Conservation (phyloP, 495 filamentous ascomycete genomes). For the Neurospora sp. region DNA sequence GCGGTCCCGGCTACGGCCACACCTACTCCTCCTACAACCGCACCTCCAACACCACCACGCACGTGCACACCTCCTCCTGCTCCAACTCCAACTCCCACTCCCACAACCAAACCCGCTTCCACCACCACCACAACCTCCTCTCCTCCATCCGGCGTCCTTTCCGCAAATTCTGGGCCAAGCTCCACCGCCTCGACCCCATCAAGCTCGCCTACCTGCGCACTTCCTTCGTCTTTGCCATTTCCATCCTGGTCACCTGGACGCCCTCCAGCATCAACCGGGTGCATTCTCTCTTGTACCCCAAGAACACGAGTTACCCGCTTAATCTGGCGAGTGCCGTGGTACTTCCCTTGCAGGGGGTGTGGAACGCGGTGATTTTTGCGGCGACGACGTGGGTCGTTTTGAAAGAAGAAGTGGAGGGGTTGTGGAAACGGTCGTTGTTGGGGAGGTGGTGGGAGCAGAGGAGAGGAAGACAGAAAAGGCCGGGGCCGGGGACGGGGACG, state of each 20-base stretch:
- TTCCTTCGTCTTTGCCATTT: conserved; percentile 71
- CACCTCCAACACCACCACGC: neutral
- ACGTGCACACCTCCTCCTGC: conserved; percentile 7
- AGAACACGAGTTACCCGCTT: conserved; percentile 49
- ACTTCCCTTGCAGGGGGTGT: conserved; percentile 75
- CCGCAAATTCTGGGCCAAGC: conserved; percentile 16
- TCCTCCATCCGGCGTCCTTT: conserved; percentile 9
- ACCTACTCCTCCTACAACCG: neutral
- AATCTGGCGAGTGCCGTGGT: conserved; percentile 64
- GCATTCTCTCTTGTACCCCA: conserved; percentile 52
- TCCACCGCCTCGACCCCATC: conserved; percentile 43
- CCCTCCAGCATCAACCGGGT: conserved; percentile 71
- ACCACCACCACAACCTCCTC: neutral
- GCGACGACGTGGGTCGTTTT: conserved; percentile 42
- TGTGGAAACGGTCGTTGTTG: neutral
- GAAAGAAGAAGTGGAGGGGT: conserved; percentile 15
- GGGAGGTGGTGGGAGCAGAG: neutral
- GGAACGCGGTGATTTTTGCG: conserved; percentile 74
- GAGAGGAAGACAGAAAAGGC: neutral
- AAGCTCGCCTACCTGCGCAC: conserved; percentile 72
- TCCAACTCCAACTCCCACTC: conserved; percentile 10
- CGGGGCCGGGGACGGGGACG: neutral
- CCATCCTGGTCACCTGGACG: conserved; percentile 74
- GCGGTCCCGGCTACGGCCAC: neutral
- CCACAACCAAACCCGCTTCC: neutral